Percentiles rank a stretch among this genome's conserved stretches.
These are phyloP conservation scores for Exserohilum turcica DNA, from an alignment of 2,329 filamentous ascomycete genomes.

Conservation along the genomic window DNA sequence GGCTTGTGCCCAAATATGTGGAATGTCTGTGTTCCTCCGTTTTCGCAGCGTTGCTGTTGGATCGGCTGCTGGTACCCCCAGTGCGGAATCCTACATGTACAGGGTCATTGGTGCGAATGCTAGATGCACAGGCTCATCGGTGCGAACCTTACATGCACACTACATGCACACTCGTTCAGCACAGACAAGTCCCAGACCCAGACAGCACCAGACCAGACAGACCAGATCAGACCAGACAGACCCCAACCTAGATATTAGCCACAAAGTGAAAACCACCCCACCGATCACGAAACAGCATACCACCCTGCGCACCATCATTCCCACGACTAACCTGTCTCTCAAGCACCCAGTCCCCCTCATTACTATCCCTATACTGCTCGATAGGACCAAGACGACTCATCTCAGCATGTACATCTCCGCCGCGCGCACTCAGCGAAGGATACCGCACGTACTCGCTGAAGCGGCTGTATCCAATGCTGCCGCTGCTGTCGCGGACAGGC, in stretches of 20 bases:
- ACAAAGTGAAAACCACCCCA: slow-evolving; percentile 24
- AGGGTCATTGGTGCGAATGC: too few species aligned
- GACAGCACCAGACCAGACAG: too few species aligned
- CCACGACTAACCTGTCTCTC: slow-evolving; percentile 20
- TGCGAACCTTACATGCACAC: too few species aligned
- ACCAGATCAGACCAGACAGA: not conserved
- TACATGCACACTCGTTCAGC: too few species aligned
- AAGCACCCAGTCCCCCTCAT: slow-evolving; percentile 25
- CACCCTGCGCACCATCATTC: slow-evolving; percentile 12
- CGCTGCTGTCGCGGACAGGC: slow-evolving; percentile 17
- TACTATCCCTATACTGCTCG: slow-evolving; percentile 16
- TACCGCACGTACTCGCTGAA: slow-evolving; percentile 23
- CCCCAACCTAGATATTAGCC: slow-evolving; percentile 10
- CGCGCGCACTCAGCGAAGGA: slow-evolving; percentile 3
- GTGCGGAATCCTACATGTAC: too few species aligned
- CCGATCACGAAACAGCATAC: slow-evolving; percentile 25
- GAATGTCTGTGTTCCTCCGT: too few species aligned
- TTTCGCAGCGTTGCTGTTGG: too few species aligned
- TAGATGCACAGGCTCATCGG: too few species aligned
- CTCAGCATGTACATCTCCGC: slow-evolving; percentile 11
- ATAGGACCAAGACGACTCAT: slow-evolving; percentile 20
- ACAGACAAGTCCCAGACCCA: too few species aligned
- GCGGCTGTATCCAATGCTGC: slow-evolving; percentile 11
- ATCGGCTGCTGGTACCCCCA: too few species aligned
- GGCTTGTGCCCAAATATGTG: too few species aligned